Conservation (phyloP, 140 eudicot genomes). For the Flaveria floridana region DNA sequence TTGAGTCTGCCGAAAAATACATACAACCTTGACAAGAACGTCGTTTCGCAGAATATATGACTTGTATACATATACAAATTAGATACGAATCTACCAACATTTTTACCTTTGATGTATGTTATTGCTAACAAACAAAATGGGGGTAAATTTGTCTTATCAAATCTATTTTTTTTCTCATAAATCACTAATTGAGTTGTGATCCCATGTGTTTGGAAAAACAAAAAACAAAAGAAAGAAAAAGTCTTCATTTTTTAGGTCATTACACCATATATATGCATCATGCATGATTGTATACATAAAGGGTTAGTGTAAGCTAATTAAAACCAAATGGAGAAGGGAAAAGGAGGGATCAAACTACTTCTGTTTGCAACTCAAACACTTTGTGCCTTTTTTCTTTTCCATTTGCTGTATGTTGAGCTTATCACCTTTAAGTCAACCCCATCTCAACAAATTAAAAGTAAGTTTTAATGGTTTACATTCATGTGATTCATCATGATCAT, state of each 20-base stretch:
- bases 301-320: not conserved
- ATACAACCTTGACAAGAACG: too few species aligned
- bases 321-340: constrained; percentile 34
- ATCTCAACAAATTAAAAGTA: constrained; percentile 36
- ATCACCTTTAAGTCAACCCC: constrained; percentile 23
- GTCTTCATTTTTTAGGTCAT: constrained; percentile 18
- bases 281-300: not conserved
- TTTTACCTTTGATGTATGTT: too few species aligned
- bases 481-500: not conserved
- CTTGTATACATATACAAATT: too few species aligned
- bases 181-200: constrained; percentile 22
- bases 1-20: too few species aligned
- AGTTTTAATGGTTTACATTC: not conserved
- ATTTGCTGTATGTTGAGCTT: constrained; percentile 27
- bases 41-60: too few species aligned
- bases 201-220: constrained; percentile 21
- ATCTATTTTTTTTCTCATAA: not conserved
- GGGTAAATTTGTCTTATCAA: constrained; percentile 15
- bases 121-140: not conserved
- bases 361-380: constrained; percentile 38
- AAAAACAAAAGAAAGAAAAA: not conserved
- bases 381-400: constrained; percentile 35
- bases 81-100: too few species aligned
- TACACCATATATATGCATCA: constrained; percentile 17
- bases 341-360: constrained; percentile 21